Percentiles rank a stretch among this genome's conserved stretches.
Conservation (phyloP, 306 rosid genomes). For the Lathyrus aphaca region DNA sequence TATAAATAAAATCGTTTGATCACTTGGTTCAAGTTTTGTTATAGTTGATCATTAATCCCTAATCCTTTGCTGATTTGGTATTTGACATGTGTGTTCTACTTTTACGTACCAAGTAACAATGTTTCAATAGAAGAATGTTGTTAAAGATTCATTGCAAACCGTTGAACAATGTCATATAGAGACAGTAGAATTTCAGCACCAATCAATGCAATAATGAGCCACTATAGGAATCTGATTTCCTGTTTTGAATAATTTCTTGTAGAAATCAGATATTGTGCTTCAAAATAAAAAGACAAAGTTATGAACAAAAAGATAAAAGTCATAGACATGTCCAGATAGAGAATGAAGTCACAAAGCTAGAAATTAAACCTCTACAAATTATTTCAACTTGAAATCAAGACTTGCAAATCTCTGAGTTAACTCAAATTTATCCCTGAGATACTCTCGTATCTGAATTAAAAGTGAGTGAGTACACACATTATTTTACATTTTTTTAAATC, state of each 20-base stretch:
- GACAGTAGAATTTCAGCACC: slow-evolving; percentile 94
- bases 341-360: slow-evolving; percentile 18
- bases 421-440: slow-evolving; percentile 92
- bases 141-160: slow-evolving; percentile 68
- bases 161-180: slow-evolving; percentile 77
- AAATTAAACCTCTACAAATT: slow-evolving; percentile 83
- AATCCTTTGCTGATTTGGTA: neutral
- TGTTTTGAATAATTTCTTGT: slow-evolving; percentile 94
- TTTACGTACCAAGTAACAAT: neutral
- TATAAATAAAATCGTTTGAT: neutral
- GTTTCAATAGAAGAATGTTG: slow-evolving; percentile 15
- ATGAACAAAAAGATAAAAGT: neutral
- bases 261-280: slow-evolving; percentile 97
- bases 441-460: slow-evolving; percentile 86
- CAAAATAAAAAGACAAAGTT: slow-evolving; percentile 25
- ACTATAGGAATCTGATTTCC: slow-evolving; percentile 93
- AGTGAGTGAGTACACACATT: neutral
- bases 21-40: neutral
- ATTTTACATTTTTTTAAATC: neutral
- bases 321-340: neutral
- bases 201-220: slow-evolving; percentile 93
- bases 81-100: neutral
- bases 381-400: slow-evolving; percentile 96
- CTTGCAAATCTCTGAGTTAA: slow-evolving; percentile 93
- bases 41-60: slow-evolving; percentile 1